These are phyloP conservation scores for Quercus parvula DNA, from an alignment of 306 rosid species.

Conservation along the genomic window DNA sequence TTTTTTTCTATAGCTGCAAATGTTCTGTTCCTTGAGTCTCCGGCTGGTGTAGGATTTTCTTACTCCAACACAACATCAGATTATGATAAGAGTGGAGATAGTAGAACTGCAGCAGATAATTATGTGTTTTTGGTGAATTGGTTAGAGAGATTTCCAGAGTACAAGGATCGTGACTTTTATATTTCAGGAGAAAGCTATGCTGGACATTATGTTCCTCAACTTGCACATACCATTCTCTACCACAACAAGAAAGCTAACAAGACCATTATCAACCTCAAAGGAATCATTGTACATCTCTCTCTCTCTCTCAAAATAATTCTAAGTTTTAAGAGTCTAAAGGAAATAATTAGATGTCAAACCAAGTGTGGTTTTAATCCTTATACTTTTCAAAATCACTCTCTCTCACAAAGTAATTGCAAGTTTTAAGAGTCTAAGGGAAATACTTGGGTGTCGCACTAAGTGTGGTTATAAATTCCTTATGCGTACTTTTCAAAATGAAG, in stretches of 20 bases:
- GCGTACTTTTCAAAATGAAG: no score
- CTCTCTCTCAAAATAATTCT: neutral
- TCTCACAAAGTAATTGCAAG: no score
- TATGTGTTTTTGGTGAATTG: constrained; percentile 74
- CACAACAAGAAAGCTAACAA: constrained; percentile 49
- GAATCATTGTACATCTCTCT: constrained; percentile 61
- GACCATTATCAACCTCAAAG: constrained; percentile 71
- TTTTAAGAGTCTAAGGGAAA: no score
- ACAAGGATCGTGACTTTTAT: constrained; percentile 61
- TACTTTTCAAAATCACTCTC: neutral
- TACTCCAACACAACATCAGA: constrained; percentile 79
- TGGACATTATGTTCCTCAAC: constrained; percentile 92
- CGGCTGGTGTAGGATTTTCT: constrained; percentile 91
- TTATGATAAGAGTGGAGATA: constrained; percentile 56
- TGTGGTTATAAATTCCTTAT: neutral
- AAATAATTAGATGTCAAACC: neutral
- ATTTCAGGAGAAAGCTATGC: constrained; percentile 94
- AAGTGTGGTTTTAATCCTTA: neutral
- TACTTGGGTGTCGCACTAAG: no score
- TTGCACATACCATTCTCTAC: constrained; percentile 74
- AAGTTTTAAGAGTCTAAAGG: neutral
- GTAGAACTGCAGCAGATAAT: constrained; percentile 62
- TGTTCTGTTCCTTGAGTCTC: constrained; percentile 85
- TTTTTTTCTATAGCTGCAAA: constrained; percentile 60
- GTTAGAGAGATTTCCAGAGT: constrained; percentile 89